phyloP scores from a whole-genome alignment of 75 land plant species.

The Chamaecyparis obtusa region DNA sequence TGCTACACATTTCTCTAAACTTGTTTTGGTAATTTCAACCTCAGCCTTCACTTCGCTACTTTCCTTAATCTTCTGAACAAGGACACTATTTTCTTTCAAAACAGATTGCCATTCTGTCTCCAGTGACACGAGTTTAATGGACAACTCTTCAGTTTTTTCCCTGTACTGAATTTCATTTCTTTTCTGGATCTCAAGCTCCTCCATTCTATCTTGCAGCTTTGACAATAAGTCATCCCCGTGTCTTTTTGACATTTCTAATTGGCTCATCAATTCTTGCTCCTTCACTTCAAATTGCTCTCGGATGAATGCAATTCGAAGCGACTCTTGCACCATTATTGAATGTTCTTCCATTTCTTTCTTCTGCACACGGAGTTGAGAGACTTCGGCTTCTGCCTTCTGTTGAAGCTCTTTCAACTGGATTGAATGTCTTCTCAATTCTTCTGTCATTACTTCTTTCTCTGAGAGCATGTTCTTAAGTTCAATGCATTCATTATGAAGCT shows the following conservation, averaged over 20 bases:
- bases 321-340: slow-evolving; percentile 33
- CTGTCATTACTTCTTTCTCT: slow-evolving; percentile 57
- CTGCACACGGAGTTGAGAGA: slow-evolving; percentile 20
- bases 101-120: slow-evolving; percentile 32
- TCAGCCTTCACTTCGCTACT: slow-evolving; percentile 45
- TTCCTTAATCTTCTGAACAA: slow-evolving; percentile 18
- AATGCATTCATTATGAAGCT: slow-evolving; percentile 23
- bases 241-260: slow-evolving; percentile 48
- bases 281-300: slow-evolving; percentile 58
- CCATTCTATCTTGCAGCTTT: slow-evolving; percentile 56
- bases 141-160: slow-evolving; percentile 51
- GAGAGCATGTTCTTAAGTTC: slow-evolving; percentile 43
- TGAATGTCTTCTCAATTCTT: slow-evolving; percentile 55
- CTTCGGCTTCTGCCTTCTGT: slow-evolving; percentile 52
- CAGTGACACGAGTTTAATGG: slow-evolving; percentile 33
- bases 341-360: slow-evolving; percentile 36
- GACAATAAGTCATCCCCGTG: slow-evolving; percentile 61
- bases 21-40: slow-evolving; percentile 40
- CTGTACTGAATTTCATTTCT: slow-evolving; percentile 43
- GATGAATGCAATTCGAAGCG: slow-evolving; percentile 59
- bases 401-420: slow-evolving; percentile 59
- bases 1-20: slow-evolving; percentile 57
- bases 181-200: slow-evolving; percentile 55
- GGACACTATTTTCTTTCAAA: slow-evolving; percentile 32
- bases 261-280: slow-evolving; percentile 50